Conservation (phyloP, 2,329 filamentous ascomycete species). For the Rhynchosporium secalis region DNA sequence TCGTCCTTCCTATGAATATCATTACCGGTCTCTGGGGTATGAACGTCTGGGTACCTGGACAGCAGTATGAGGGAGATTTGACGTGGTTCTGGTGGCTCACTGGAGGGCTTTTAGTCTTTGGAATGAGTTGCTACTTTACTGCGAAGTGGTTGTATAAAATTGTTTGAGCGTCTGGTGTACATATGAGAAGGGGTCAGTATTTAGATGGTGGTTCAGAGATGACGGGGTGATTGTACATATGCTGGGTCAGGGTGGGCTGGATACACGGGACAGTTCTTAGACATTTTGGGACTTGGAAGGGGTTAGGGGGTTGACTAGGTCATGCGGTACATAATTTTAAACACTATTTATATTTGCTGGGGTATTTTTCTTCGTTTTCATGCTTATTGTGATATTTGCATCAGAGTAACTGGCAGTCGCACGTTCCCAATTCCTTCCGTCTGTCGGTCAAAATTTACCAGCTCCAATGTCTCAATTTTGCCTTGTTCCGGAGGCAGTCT, state of each 20-base stretch:
- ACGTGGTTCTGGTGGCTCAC: slow-evolving; percentile 77
- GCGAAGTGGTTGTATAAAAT: slow-evolving; percentile 40
- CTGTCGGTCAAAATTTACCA: no score
- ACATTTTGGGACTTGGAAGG: not conserved
- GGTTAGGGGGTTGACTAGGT: no score
- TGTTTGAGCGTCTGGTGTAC: slow-evolving; percentile 24
- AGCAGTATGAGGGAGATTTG: slow-evolving; percentile 74
- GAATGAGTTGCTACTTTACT: slow-evolving; percentile 64
- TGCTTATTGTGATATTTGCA: no score
- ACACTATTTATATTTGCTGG: no score
- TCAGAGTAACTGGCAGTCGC: no score
- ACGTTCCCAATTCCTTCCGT: no score
- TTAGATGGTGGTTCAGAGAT: not conserved
- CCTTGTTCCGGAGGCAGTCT: no score
- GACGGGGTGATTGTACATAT: slow-evolving; percentile 6
- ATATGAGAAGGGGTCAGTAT: not conserved
- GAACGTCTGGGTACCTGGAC: slow-evolving; percentile 96
- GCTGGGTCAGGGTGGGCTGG: not conserved
- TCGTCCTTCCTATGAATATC: slow-evolving; percentile 98
- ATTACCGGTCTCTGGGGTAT: slow-evolving; percentile 98
- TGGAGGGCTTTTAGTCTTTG: slow-evolving; percentile 74
- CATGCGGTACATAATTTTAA: no score
- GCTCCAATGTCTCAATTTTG: no score
- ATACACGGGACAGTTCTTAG: slow-evolving; percentile 1
- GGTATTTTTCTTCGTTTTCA: no score